phyloP scores from a whole-genome alignment of 2,329 filamentous ascomycete genomes.

The Apiospora malaysiana region DNA sequence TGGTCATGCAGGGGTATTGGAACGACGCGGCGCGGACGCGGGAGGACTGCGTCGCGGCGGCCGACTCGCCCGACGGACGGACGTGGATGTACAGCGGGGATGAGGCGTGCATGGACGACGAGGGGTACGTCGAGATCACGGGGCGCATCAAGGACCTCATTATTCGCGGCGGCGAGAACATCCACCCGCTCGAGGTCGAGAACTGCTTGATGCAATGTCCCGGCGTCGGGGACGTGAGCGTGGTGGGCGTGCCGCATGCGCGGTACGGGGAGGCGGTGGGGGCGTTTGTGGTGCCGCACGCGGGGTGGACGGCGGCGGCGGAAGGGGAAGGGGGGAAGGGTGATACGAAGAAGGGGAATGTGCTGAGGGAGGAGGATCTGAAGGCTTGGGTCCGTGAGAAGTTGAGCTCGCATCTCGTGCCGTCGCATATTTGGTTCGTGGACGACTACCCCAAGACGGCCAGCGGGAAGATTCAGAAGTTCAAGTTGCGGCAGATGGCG shows the following conservation, averaged over 20 bases:
- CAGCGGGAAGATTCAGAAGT: constrained; percentile 97
- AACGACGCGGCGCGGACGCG: constrained; percentile 71
- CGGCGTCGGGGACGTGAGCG: constrained; percentile 75
- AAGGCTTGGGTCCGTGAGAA: constrained; percentile 73
- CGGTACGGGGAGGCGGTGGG: constrained; percentile 86
- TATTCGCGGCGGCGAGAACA: constrained; percentile 94
- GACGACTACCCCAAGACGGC: constrained; percentile 91
- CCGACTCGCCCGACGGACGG: constrained; percentile 55
- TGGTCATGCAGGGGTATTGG: constrained; percentile 92
- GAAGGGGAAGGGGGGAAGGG: constrained; percentile 24
- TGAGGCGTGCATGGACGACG: constrained; percentile 81
- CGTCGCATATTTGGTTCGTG: constrained; percentile 88
- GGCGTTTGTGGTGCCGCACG: constrained; percentile 74
- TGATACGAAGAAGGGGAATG: constrained; percentile 27
- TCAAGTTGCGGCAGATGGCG: constrained; percentile 75
- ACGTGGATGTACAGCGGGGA: constrained; percentile 94
- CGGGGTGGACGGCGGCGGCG: constrained; percentile 39
- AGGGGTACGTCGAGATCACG: constrained; percentile 88
- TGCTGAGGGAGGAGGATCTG: constrained; percentile 64
- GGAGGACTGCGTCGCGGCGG: constrained; percentile 63
- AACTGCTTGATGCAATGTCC: constrained; percentile 80
- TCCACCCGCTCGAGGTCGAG: constrained; percentile 91
- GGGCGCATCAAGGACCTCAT: constrained; percentile 92
- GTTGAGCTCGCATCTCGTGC: constrained; percentile 78
- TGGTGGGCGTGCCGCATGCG: constrained; percentile 83